A percentile compares a stretch with the other conserved stretches of the same genome.
phyloP scores from a whole-genome alignment of 2,329 filamentous ascomycete genomes.

The Pseudohalonectria lignicola region DNA sequence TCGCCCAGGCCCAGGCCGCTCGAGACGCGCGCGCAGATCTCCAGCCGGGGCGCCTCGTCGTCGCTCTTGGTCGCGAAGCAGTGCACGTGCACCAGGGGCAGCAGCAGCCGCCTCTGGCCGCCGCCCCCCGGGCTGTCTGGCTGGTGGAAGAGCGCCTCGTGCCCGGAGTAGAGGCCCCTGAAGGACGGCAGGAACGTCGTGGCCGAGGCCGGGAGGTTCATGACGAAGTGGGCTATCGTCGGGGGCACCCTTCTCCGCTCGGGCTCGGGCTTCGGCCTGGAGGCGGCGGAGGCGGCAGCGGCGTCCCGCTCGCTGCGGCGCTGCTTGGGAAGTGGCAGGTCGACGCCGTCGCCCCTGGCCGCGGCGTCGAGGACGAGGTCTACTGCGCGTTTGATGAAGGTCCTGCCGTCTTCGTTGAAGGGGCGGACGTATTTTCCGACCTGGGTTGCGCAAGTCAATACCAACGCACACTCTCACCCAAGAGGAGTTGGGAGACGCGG shows the following conservation, averaged over 20 bases:
- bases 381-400: slow-evolving; percentile 66
- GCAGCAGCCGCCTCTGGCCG: slow-evolving; percentile 32
- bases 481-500: too few species aligned
- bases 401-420: slow-evolving; percentile 71
- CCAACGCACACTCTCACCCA: too few species aligned
- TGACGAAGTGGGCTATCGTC: slow-evolving; percentile 86
- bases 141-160: slow-evolving; percentile 53
- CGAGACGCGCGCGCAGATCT: slow-evolving; percentile 58
- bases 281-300: slow-evolving; percentile 1
- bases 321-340: slow-evolving; percentile 35
- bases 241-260: slow-evolving; percentile 47
- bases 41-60: slow-evolving; percentile 34
- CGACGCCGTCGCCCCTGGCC: slow-evolving; percentile 37
- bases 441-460: too few species aligned
- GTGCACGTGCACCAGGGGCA: slow-evolving; percentile 88
- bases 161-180: slow-evolving; percentile 68
- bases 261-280: slow-evolving; percentile 12
- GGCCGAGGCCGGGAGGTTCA: slow-evolving; percentile 91
- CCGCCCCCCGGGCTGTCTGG: slow-evolving; percentile 30
- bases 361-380: slow-evolving; percentile 45
- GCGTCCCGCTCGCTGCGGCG: slow-evolving; percentile 5
- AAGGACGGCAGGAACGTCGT: slow-evolving; percentile 71
- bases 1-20: slow-evolving; percentile 44
- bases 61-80: slow-evolving; percentile 82
- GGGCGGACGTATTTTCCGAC: slow-evolving; percentile 68